Conservation (phyloP, 345 rosid genomes). For the Abelmoschus esculentus region DNA sequence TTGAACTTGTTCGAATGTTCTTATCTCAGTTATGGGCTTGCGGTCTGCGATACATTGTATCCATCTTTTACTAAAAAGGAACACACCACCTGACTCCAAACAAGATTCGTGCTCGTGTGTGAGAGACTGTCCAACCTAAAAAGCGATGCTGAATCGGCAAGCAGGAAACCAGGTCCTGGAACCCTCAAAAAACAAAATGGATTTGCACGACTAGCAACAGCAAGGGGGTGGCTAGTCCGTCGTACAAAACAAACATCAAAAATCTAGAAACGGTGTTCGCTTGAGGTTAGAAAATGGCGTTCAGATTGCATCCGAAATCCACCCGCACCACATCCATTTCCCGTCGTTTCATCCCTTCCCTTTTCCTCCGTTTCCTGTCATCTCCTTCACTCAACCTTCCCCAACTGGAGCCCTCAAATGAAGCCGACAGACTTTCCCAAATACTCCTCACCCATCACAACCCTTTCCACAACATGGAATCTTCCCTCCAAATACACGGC, state of each 20-base stretch:
- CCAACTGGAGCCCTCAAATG: constrained; percentile 42
- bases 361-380: constrained; percentile 10
- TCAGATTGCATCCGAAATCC: background rate
- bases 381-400: constrained; percentile 29
- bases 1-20: no score
- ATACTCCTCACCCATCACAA: constrained; percentile 68
- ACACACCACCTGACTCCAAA: no score
- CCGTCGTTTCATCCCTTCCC: constrained; percentile 12
- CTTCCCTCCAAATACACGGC: constrained; percentile 73
- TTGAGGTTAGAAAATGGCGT: background rate
- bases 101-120: no score
- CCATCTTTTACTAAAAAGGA: no score
- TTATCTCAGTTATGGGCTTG: no score
- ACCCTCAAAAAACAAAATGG: no score
- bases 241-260: background rate
- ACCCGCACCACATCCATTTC: background rate
- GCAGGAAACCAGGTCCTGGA: no score
- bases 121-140: no score
- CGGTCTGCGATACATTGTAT: no score
- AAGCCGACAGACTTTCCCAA: constrained; percentile 64
- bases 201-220: no score
- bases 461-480: constrained; percentile 77
- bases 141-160: no score
- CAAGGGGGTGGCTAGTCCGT: no score
- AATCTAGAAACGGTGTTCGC: background rate